Evolutionary conservation across 2,329 filamentous ascomycete genomes (phyloP).

Genomic region (Fusarium tupiense): DNA sequence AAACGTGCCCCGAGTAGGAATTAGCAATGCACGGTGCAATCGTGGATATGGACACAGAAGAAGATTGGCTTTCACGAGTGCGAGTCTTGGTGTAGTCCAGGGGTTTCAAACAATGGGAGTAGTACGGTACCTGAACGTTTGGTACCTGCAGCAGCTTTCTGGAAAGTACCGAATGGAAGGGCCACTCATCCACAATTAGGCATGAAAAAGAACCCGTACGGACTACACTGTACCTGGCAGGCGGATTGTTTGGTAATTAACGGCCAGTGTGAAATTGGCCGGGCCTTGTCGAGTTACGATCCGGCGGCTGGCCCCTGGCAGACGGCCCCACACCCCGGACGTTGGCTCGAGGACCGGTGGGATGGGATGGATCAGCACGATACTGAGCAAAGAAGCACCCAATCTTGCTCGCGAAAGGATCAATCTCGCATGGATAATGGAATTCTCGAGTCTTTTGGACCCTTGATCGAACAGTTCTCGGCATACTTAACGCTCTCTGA

Average conservation of each 20-base stretch:
- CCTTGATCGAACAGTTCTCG: constrained; percentile 12
- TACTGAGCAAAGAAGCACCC: constrained; percentile 23
- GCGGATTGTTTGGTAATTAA: constrained; percentile 24
- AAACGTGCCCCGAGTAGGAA: constrained; percentile 19
- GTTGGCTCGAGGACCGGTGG: constrained; percentile 35
- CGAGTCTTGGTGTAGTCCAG: constrained; percentile 22
- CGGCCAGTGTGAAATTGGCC: constrained; percentile 21
- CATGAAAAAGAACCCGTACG: constrained; percentile 19
- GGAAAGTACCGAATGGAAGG: constrained; percentile 34
- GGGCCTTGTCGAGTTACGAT: constrained; percentile 23
- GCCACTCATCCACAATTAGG: constrained; percentile 30
- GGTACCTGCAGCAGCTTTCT: constrained; percentile 36
- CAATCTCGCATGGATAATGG: constrained; percentile 17
- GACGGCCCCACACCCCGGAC: constrained; percentile 42
- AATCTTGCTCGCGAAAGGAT: constrained; percentile 14
- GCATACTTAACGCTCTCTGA: neutral
- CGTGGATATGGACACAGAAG: neutral
- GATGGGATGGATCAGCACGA: neutral
- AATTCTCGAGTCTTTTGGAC: constrained; percentile 17
- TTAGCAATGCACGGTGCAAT: constrained; percentile 5
- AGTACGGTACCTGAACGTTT: constrained; percentile 22
- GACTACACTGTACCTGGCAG: constrained; percentile 1
- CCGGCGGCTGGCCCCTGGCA: constrained; percentile 32
- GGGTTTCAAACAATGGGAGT: constrained; percentile 26
- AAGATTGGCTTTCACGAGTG: constrained; percentile 7